phyloP scores from a whole-genome alignment of 2,329 filamentous ascomycete species.

The Bipolaris victoriae region DNA sequence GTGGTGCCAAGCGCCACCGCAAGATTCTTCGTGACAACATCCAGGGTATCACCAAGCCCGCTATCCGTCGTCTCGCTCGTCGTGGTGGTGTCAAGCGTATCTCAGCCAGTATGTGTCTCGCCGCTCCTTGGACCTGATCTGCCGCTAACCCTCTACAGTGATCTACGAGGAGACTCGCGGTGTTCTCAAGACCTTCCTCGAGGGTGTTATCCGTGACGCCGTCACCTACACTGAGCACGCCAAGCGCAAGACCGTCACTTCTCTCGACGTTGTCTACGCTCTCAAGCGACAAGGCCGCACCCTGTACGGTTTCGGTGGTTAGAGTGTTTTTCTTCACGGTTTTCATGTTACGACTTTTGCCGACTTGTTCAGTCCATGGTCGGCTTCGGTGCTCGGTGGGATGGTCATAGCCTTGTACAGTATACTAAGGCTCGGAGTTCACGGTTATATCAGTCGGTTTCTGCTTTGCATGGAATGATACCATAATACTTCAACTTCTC shows the following conservation, averaged over 20 bases:
- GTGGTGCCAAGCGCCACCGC: constrained; percentile 61
- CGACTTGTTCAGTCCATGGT: constrained; percentile 55
- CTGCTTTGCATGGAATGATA: constrained; percentile 44
- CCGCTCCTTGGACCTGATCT: not conserved
- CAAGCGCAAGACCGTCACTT: constrained; percentile 80
- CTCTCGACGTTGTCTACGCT: constrained; percentile 68
- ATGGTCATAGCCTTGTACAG: constrained; percentile 45
- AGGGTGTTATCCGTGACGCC: constrained; percentile 76
- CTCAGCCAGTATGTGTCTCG: constrained; percentile 53
- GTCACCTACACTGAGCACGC: constrained; percentile 82
- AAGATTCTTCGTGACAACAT: constrained; percentile 64
- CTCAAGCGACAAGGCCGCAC: constrained; percentile 71
- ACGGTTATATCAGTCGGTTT: constrained; percentile 39
- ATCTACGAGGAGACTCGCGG: constrained; percentile 81
- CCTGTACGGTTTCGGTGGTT: constrained; percentile 90
- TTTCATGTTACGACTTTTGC: constrained; percentile 47
- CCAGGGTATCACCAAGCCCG: constrained; percentile 62
- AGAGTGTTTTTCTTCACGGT: constrained; percentile 52
- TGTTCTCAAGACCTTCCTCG: constrained; percentile 79
- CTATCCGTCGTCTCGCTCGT: constrained; percentile 61
- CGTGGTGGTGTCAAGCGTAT: constrained; percentile 62
- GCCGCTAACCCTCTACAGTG: constrained; percentile 56
- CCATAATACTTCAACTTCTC: constrained; percentile 33
- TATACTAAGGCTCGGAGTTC: constrained; percentile 41
- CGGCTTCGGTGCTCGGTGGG: constrained; percentile 62